Evolutionary conservation across 1,284 basidiomycete genomes (phyloP).

Genomic region (Thecaphora frezii): DNA sequence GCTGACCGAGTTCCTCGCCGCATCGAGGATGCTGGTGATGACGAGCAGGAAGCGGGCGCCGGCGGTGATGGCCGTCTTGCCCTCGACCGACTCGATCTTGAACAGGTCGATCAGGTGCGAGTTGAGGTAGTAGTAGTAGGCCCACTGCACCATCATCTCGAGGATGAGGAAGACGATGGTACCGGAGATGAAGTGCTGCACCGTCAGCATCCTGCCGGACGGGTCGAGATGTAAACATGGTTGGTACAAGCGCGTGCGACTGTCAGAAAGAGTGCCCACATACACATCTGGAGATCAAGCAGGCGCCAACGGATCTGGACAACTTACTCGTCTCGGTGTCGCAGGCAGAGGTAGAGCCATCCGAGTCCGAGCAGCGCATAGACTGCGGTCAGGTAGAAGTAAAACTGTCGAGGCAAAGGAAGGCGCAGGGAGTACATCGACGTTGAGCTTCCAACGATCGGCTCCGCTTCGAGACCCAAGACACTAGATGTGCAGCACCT

Average conservation of each 20-base stretch:
- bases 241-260: too few species aligned
- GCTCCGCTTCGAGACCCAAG: background rate
- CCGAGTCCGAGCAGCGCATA: slow-evolving; percentile 71
- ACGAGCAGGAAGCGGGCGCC: slow-evolving; percentile 50
- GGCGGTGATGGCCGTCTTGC: slow-evolving; percentile 32
- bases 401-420: slow-evolving; percentile 68
- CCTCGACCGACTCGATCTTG: slow-evolving; percentile 37
- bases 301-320: too few species aligned
- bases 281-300: too few species aligned
- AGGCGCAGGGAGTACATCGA: too few species aligned
- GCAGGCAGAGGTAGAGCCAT: slow-evolving; percentile 85
- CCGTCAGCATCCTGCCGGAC: slow-evolving; percentile 36
- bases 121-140: slow-evolving; percentile 52
- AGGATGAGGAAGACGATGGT: slow-evolving; percentile 84
- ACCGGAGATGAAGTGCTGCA: slow-evolving; percentile 88
- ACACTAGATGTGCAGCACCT: slow-evolving; percentile 56
- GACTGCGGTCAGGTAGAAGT: slow-evolving; percentile 76
- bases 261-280: too few species aligned
- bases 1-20: slow-evolving; percentile 86
- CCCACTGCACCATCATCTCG: slow-evolving; percentile 76
- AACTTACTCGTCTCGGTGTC: slow-evolving; percentile 74
- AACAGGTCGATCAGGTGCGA: slow-evolving; percentile 47
- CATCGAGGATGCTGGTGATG: slow-evolving; percentile 71
- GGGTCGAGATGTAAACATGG: too few species aligned
- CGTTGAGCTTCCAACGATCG: background rate